These are phyloP conservation scores for Triangularia verruculosa DNA, from an alignment of 2,329 filamentous ascomycete genomes.

Conservation along the genomic window DNA sequence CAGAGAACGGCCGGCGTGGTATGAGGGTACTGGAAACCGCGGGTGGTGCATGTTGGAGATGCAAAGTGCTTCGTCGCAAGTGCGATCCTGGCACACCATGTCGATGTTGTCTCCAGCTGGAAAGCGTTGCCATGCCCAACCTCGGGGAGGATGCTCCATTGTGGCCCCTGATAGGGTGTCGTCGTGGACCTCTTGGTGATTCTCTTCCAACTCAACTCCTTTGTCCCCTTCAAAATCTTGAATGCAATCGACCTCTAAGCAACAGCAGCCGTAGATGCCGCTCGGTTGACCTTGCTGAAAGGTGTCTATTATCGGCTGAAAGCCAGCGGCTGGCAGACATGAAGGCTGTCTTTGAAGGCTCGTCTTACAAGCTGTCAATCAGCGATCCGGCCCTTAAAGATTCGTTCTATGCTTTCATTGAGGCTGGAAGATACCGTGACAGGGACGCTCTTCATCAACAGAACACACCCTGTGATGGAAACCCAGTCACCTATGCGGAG, in stretches of 20 bases:
- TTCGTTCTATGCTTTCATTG: slow-evolving; percentile 28
- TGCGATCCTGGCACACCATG: slow-evolving; percentile 31
- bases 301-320: slow-evolving; percentile 30
- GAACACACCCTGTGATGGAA: slow-evolving; percentile 20
- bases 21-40: slow-evolving; percentile 31
- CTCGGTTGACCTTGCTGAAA: slow-evolving; percentile 22
- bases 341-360: slow-evolving; percentile 31
- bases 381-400: slow-evolving; percentile 20
- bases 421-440: slow-evolving; percentile 30
- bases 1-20: slow-evolving; percentile 30
- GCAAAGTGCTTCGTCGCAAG: slow-evolving; percentile 32
- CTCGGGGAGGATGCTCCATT: slow-evolving; percentile 32
- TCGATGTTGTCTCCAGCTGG: slow-evolving; percentile 30
- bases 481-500: slow-evolving; percentile 29
- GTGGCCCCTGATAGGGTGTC: slow-evolving; percentile 33
- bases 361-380: slow-evolving; percentile 27
- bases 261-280: slow-evolving; percentile 15
- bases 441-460: slow-evolving; percentile 24
- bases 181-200: slow-evolving; percentile 31
- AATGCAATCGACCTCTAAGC: slow-evolving; percentile 2
- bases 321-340: slow-evolving; percentile 31
- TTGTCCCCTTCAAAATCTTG: slow-evolving; percentile 23
- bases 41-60: slow-evolving; percentile 34
- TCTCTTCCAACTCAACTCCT: slow-evolving; percentile 28
- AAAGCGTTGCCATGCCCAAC: slow-evolving; percentile 30